Evolutionary conservation across 306 rosid genomes (phyloP).

Genomic region (apple (Malus domestica)): DNA sequence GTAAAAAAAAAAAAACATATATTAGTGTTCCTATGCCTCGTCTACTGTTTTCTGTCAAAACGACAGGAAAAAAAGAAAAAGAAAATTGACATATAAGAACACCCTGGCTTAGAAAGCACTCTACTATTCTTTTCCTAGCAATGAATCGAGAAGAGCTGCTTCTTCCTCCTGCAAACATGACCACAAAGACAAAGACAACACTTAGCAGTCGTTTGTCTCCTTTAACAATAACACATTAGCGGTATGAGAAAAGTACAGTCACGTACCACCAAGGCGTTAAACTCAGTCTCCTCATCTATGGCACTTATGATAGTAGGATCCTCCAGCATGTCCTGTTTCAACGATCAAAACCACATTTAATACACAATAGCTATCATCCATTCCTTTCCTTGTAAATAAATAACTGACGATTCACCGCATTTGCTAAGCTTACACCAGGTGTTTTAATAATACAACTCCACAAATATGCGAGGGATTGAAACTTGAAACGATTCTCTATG

Average conservation of each 20-base stretch:
- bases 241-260: slow-evolving; percentile 15
- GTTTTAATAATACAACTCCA: not conserved
- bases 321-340: slow-evolving; percentile 73
- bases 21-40: not conserved
- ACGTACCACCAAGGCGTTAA: slow-evolving; percentile 87
- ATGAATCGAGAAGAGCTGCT: slow-evolving; percentile 75
- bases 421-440: not conserved
- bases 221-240: not conserved
- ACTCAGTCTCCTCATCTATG: slow-evolving; percentile 92
- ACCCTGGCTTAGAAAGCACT: not conserved
- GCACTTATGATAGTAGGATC: slow-evolving; percentile 72
- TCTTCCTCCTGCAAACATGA: slow-evolving; percentile 70
- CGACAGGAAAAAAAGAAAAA: not conserved
- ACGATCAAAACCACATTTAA: not conserved
- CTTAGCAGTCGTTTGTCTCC: slow-evolving; percentile 4
- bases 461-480: not conserved
- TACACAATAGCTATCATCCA: not conserved
- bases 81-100: not conserved
- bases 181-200: not conserved
- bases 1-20: not conserved
- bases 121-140: slow-evolving; percentile 53
- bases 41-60: not conserved
- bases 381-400: not conserved
- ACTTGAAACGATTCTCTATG: not conserved
- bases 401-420: not conserved